Conservation (phyloP, 106 monocot genomes). For the Platanthera zijinensis region DNA sequence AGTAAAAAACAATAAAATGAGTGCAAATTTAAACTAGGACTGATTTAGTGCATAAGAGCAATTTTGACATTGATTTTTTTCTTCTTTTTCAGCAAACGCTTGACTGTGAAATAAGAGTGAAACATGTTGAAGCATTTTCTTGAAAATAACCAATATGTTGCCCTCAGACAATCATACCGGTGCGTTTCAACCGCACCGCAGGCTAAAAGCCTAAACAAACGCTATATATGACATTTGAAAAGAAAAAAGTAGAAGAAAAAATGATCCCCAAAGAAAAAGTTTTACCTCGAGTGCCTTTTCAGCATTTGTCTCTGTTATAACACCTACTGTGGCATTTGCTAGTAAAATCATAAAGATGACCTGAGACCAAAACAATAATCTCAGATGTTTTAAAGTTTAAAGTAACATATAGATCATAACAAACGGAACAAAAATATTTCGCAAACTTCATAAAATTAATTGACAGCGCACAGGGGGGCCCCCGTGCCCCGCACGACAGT, state of each 20-base stretch:
- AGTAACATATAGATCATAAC: background rate
- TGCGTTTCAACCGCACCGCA: no score
- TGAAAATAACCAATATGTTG: background rate
- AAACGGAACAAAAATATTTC: background rate
- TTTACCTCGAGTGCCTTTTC: constrained; percentile 93
- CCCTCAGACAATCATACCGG: background rate
- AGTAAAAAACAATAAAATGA: no score
- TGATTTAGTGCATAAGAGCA: background rate
- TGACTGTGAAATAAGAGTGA: background rate
- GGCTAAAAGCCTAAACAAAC: no score
- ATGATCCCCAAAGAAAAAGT: background rate
- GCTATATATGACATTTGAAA: no score
- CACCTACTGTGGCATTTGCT: constrained; percentile 99
- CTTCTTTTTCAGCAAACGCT: background rate
- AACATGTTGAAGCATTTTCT: background rate
- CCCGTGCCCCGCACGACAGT: no score
- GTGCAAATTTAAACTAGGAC: no score
- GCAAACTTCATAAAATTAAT: background rate
- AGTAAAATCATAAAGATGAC: constrained; percentile 96
- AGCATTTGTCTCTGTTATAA: constrained; percentile 99
- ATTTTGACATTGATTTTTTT: background rate
- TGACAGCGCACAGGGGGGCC: background rate
- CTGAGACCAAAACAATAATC: constrained; percentile 23
- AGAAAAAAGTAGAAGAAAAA: background rate
- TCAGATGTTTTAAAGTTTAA: background rate